Evolutionary conservation across 805 yeast species (phyloP), one percentile per base, ranked within the genome.

Genomic region (Candida palmyrensis): DNA sequence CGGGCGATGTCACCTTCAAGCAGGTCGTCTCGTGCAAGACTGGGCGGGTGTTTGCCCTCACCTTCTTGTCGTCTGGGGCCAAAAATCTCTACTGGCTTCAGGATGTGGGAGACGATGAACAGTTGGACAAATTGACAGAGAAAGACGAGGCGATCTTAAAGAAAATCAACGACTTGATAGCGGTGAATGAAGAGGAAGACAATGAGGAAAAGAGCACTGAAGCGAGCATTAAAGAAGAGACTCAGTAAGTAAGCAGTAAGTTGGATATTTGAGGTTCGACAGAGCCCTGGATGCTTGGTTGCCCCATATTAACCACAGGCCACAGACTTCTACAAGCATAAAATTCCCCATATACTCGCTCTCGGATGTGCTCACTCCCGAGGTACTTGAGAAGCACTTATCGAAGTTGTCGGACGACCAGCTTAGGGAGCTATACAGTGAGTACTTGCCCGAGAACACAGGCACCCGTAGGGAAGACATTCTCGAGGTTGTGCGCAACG

Each of bases 1-100:
- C 94, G 0, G 95, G 94, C 2, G 96, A 87, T 49, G 90, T 83
- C 33, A 75, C 80, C 27, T 84, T 88, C 77, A 73, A 73, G 41
- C 83, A 75, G 35, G 75, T 84, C 27, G 56, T 67, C 32, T 75
- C 84, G 18, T 82, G 94, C 55, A 71, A 61, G 27, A 74, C 87
- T 0, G 96, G 95, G 11, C 68, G 96, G 40, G 88, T 87, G 11
- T 79, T 77, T 44, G 78, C 79, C 16, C 67, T 82, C 57, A 71
- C 73, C 39, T 81, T 81, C 53, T 63, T 68, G 43, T 67, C 78
- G 37, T 73, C 85, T 18, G 82, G 83, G 30, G 79, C 80, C 23
- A 71, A 64, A 44, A 62, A 64, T 41, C 55, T 74, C 45, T 75
- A 69, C 50, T 86, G 96, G 96, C 62, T 87, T 59, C 96, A 86